Evolutionary conservation across 1,284 basidiomycete genomes (phyloP), one percentile per base, ranked within the genome.

Genomic region (Athelia psychrophila): DNA sequence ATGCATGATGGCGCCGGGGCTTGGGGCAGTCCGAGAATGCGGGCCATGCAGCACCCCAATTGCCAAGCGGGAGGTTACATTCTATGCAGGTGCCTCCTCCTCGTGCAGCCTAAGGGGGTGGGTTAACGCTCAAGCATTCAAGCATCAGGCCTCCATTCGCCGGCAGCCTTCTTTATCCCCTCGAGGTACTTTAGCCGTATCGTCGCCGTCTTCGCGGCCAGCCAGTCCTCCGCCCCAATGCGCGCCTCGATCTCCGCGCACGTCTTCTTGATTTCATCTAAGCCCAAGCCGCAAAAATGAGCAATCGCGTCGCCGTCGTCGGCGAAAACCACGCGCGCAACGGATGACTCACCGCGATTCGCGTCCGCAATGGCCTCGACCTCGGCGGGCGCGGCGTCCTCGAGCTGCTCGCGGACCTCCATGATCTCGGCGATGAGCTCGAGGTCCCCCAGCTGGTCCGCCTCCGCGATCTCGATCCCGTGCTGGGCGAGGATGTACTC

Each of bases 361-460:
- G 72, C 69, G 3, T 74, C 68, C 24, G 77, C 67, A 25, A 95
- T 71, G 5, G 56, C 55, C 16, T 78, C 73, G 2, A 93, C 77
- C 24, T 81, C 74, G 13, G 74, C 72, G 1, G 67, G 67, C 13
- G 65, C 55, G 1, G 91, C 84, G 32, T 82, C 80, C 54, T 94
- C 92, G 23, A 98, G 77, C 40, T 77, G 76, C 69, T 96, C 93
- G 44, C 91, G 72, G n/a, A 78, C 79, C 59, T 93, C 87, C 80
- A 97, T 86, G 44, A 96, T 81, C 59, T 91, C 83, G 66, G 79
- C 78, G 54, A 97, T 78, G 47, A 97, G 80, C 46, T 75, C 79
- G 30, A 81, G 71, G 64, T 96, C 90, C 6, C 88, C 82, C 24
- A 90, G 66, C 49, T 84, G 80, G 58, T 97, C 94, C n/a, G 73